phyloP scores from a whole-genome alignment of 805 yeast genomes.

The Pichia nakasei region DNA sequence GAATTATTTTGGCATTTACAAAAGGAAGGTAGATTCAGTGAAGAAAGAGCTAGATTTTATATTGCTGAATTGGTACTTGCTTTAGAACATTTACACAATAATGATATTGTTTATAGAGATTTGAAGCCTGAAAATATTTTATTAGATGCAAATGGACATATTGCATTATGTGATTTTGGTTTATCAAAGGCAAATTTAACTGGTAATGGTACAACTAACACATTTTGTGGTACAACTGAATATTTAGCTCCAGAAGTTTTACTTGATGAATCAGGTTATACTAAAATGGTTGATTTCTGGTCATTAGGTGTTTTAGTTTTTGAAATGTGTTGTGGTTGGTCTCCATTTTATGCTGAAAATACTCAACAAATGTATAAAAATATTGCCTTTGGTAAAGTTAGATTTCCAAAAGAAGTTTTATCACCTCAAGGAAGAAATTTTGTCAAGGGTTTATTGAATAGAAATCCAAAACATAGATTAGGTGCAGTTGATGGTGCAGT shows the following conservation, averaged over 20 bases:
- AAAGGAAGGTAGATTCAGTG: conserved; percentile 89
- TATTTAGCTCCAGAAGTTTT: conserved; percentile 95
- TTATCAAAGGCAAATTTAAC: conserved; percentile 86
- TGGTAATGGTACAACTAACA: conserved; percentile 84
- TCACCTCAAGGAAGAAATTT: conserved; percentile 91
- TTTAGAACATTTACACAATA: conserved; percentile 88
- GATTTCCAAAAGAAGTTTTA: conserved; percentile 93
- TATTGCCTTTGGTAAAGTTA: conserved; percentile 95
- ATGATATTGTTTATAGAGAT: conserved; percentile 93
- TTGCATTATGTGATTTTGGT: conserved; percentile 96
- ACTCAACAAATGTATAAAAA: conserved; percentile 98
- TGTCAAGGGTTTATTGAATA: conserved; percentile 88
- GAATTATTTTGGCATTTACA: conserved; percentile 73
- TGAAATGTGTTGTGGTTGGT: conserved; percentile 99
- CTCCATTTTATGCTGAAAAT: conserved; percentile 95
- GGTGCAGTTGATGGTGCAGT: conserved; percentile 90
- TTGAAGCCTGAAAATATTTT: conserved; percentile 94
- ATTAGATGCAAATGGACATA: conserved; percentile 94
- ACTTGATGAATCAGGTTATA: conserved; percentile 91
- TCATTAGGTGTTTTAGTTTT: conserved; percentile 92
- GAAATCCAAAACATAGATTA: conserved; percentile 91
- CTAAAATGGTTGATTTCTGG: conserved; percentile 99
- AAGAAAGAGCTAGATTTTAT: conserved; percentile 91
- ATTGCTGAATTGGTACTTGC: conserved; percentile 94
- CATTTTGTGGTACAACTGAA: conserved; percentile 98